These are phyloP conservation scores for Neospora caninum DNA, from an alignment of 169 alveolate species.

Conservation along the genomic window DNA sequence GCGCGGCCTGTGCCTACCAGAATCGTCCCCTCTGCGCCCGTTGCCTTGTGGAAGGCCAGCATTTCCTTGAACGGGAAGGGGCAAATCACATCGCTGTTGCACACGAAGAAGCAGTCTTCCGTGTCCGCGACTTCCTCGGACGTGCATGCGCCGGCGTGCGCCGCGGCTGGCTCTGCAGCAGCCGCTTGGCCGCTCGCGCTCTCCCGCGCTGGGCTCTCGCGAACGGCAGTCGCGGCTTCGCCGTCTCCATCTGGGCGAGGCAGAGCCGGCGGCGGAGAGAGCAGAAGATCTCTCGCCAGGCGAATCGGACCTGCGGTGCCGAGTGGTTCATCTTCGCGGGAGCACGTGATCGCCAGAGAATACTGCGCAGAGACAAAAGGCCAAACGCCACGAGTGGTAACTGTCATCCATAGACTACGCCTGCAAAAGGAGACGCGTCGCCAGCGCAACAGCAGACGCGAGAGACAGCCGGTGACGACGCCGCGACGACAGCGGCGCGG, in stretches of 20 bases:
- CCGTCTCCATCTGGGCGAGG: not conserved
- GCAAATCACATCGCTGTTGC: slow-evolving; percentile 96
- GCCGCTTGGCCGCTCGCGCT: not conserved
- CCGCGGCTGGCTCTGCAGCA: not conserved
- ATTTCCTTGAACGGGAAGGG: slow-evolving; percentile 95
- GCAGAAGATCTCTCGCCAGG: slow-evolving; percentile 87
- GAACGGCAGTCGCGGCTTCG: not conserved
- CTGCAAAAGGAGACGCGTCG: no score
- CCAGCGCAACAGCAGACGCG: no score
- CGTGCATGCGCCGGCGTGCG: not conserved
- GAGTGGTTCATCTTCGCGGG: slow-evolving; percentile 95
- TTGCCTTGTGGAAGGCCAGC: slow-evolving; percentile 91
- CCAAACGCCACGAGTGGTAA: not conserved
- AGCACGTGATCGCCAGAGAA: slow-evolving; percentile 89
- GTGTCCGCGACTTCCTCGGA: slow-evolving; percentile 68
- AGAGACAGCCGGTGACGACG: no score
- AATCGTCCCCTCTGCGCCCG: slow-evolving; percentile 90
- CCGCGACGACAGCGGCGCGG: no score
- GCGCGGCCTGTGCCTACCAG: slow-evolving; percentile 67
- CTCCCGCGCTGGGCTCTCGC: not conserved
- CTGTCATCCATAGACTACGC: no score
- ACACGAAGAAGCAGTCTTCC: slow-evolving; percentile 90
- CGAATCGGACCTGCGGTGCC: slow-evolving; percentile 96
- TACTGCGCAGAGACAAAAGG: slow-evolving; percentile 71
- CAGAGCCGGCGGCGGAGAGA: not conserved